These are phyloP conservation scores for Pulveroboletus sp. DNA, from an alignment of 768 basidiomycete species.

Conservation along the genomic window DNA sequence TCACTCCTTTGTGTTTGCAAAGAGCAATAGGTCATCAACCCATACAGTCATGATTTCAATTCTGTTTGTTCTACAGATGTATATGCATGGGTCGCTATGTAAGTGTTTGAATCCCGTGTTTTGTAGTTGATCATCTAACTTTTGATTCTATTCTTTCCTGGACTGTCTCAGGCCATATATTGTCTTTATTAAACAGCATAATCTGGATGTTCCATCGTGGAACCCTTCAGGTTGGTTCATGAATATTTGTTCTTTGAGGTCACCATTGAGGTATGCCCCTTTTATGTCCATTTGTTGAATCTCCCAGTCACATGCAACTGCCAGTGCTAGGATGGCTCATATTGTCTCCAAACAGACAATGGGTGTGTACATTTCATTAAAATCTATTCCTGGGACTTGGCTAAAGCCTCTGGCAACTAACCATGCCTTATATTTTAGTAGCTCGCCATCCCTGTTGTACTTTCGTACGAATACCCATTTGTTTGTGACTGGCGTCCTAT, in stretches of 20 bases:
- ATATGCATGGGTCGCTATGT: background rate
- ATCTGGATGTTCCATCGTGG: background rate
- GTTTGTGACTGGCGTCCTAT: too few species aligned
- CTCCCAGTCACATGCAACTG: background rate
- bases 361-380: background rate
- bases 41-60: background rate
- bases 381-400: constrained; percentile 36
- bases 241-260: background rate
- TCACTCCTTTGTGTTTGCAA: background rate
- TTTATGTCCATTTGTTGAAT: constrained; percentile 6
- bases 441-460: background rate
- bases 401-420: constrained; percentile 38
- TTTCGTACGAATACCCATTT: background rate
- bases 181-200: background rate
- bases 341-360: background rate
- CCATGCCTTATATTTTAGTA: constrained; percentile 28
- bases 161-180: background rate
- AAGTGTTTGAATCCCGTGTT: background rate
- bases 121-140: background rate
- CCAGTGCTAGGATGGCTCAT: background rate
- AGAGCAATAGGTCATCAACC: background rate
- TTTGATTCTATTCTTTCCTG: background rate
- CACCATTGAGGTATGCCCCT: background rate
- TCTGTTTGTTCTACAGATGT: background rate
- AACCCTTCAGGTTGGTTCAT: background rate